phyloP scores from a whole-genome alignment of 306 rosid species.

The Rosa rugosa region DNA sequence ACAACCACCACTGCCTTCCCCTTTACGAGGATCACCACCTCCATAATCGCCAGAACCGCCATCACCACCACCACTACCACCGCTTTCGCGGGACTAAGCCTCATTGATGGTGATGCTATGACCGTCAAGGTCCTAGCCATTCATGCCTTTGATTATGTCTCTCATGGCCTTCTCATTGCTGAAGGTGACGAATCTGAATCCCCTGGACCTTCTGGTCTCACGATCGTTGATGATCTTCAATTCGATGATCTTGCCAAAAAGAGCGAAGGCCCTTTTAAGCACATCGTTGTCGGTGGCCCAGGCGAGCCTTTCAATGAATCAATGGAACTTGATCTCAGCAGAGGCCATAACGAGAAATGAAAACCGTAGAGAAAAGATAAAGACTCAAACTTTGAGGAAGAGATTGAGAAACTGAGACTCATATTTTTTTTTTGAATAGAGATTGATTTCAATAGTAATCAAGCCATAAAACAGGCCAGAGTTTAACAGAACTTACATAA shows the following conservation, averaged over 20 bases:
- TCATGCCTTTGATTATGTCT: slow-evolving; percentile 83
- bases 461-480: too few relatives aligned
- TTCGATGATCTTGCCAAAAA: slow-evolving; percentile 64
- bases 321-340: slow-evolving; percentile 66
- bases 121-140: slow-evolving; percentile 79
- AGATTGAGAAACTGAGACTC: neutral
- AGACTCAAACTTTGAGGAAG: neutral
- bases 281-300: slow-evolving; percentile 82
- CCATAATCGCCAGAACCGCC: too few relatives aligned
- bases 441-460: too few relatives aligned
- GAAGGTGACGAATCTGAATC: slow-evolving; percentile 90
- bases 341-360: slow-evolving; percentile 41
- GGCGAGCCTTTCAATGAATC: slow-evolving; percentile 94
- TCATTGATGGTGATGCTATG: slow-evolving; percentile 87
- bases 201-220: slow-evolving; percentile 92
- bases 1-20: slow-evolving; percentile 32
- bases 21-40: too few relatives aligned
- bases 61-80: slow-evolving; percentile 3
- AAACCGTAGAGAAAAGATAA: too few relatives aligned
- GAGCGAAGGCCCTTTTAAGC: slow-evolving; percentile 59
- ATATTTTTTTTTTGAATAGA: too few relatives aligned
- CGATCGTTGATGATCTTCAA: slow-evolving; percentile 93
- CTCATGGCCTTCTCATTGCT: slow-evolving; percentile 64
- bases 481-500: too few relatives aligned
- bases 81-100: slow-evolving; percentile 76